A percentile compares a stretch with the other conserved stretches of the same genome.
phyloP scores from a whole-genome alignment of 805 yeast genomes.

The Clavispora asparagi region DNA sequence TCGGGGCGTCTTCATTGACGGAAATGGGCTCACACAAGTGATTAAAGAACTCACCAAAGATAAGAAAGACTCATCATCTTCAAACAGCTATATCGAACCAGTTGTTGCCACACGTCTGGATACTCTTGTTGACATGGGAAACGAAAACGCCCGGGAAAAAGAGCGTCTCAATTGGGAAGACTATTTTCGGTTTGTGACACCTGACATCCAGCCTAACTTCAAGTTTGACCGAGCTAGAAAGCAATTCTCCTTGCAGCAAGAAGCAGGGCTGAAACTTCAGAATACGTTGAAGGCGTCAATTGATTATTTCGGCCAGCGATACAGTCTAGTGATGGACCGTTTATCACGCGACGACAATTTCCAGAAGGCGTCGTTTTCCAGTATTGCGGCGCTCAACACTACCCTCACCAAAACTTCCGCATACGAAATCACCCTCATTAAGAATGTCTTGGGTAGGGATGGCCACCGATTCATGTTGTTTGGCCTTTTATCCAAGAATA shows the following conservation, averaged over 20 bases:
- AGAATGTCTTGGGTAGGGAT: constrained; percentile 81
- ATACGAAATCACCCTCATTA: constrained; percentile 58
- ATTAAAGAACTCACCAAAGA: constrained; percentile 47
- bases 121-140: constrained; percentile 13
- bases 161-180: constrained; percentile 60
- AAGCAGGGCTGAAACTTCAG: constrained; percentile 10
- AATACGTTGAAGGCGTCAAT: constrained; percentile 19
- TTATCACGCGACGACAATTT: constrained; percentile 72
- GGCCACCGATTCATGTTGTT: constrained; percentile 70
- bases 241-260: constrained; percentile 40
- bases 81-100: background rate
- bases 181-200: constrained; percentile 61
- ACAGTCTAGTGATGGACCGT: constrained; percentile 61
- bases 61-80: constrained; percentile 2
- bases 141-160: constrained; percentile 10
- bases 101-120: constrained; percentile 15
- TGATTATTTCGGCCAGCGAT: constrained; percentile 49
- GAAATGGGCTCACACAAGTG: constrained; percentile 59
- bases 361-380: constrained; percentile 45
- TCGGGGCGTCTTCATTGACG: constrained; percentile 79
- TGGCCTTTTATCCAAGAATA: constrained; percentile 64
- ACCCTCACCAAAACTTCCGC: constrained; percentile 6
- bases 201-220: constrained; percentile 59
- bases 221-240: constrained; percentile 56
- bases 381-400: constrained; percentile 40